Evolutionary conservation across 2,329 filamentous ascomycete genomes (phyloP).

Genomic region (Monilinia vaccinii-corymbosi): DNA sequence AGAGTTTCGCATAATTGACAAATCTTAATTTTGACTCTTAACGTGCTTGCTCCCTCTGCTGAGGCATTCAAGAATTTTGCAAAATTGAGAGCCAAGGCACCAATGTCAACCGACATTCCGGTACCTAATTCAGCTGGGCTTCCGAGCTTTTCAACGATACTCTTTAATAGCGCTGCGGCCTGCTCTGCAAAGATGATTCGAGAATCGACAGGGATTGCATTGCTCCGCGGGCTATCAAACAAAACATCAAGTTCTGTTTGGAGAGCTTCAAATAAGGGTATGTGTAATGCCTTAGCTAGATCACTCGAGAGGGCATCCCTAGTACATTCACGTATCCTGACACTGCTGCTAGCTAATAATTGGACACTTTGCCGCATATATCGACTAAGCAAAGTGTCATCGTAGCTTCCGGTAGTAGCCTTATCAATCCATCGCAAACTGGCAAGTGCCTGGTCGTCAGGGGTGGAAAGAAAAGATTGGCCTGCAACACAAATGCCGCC

Average conservation of each 20-base stretch:
- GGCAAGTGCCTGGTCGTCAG: constrained; percentile 48
- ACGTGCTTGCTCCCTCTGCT: constrained; percentile 44
- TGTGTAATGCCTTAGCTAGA: constrained; percentile 51
- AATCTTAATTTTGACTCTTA: constrained; percentile 60
- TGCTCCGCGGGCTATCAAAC: constrained; percentile 45
- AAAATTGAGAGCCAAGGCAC: constrained; percentile 54
- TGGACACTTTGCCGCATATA: constrained; percentile 57
- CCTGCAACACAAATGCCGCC: constrained; percentile 57
- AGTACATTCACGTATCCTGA: constrained; percentile 57
- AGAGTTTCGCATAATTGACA: constrained; percentile 59
- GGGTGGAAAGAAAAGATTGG: constrained; percentile 35
- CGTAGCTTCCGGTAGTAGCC: constrained; percentile 47
- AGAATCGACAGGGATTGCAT: constrained; percentile 45
- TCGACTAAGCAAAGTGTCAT: constrained; percentile 49
- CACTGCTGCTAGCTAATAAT: constrained; percentile 53
- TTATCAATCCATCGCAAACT: constrained; percentile 53
- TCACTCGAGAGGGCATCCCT: constrained; percentile 58
- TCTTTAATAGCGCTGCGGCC: constrained; percentile 52
- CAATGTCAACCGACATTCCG: constrained; percentile 54
- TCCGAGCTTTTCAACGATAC: constrained; percentile 55
- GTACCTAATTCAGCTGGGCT: constrained; percentile 53
- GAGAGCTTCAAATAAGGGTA: constrained; percentile 54
- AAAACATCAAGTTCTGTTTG: constrained; percentile 55
- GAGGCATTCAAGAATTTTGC: constrained; percentile 56
- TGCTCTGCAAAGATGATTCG: constrained; percentile 61